phyloP scores from a whole-genome alignment of 352 stramenopile species.

The Poterioochromonas sp. region DNA sequence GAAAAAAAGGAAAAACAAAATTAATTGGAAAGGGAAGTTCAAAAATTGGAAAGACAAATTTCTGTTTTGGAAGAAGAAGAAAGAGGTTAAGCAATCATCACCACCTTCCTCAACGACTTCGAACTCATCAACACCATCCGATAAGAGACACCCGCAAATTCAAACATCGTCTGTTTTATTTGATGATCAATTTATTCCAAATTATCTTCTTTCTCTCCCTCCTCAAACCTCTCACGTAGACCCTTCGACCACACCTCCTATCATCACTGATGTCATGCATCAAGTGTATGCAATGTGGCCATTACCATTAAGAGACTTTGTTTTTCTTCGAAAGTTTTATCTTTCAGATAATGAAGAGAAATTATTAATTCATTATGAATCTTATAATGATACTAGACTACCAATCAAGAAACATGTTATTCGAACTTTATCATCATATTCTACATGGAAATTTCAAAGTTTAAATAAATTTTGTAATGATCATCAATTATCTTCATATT shows the following conservation, averaged over 20 bases:
- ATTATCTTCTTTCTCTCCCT: too few species aligned
- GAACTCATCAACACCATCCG: too few species aligned
- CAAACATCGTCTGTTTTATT: too few species aligned
- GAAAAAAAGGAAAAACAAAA: background rate
- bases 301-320: background rate
- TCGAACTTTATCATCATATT: background rate
- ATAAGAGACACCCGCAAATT: too few species aligned
- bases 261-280: background rate
- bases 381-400: background rate
- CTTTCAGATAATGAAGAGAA: background rate
- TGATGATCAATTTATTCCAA: too few species aligned
- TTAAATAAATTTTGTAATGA: background rate
- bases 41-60: background rate
- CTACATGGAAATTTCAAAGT: background rate
- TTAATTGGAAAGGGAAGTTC: background rate
- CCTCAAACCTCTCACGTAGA: too few species aligned
- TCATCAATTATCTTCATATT: background rate
- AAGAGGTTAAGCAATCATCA: too few species aligned
- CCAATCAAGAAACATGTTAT: background rate
- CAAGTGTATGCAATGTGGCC: conserved; percentile 9
- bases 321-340: background rate
- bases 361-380: background rate
- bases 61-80: too few species aligned
- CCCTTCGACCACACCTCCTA: too few species aligned
- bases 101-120: too few species aligned